Conservation (phyloP, 768 basidiomycete species). For the Podaxis sp. region DNA sequence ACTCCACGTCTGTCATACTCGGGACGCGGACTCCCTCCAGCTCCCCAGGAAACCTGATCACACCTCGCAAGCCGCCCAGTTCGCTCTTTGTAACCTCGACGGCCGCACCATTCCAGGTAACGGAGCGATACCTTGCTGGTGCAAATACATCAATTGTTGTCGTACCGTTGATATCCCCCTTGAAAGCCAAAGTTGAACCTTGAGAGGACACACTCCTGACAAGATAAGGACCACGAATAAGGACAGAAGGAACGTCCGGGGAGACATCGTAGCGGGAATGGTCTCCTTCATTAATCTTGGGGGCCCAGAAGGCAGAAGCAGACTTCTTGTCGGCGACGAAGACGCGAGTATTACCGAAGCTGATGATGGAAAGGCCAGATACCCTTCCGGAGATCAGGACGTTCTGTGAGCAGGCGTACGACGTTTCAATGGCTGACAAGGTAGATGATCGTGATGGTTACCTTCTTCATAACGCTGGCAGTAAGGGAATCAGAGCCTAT, state of each 20-base stretch:
- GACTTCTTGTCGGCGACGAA: conserved; percentile 58
- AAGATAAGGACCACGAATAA: conserved; percentile 34
- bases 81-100: conserved; percentile 30
- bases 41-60: conserved; percentile 22
- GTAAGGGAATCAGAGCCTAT: not conserved
- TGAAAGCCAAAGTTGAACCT: conserved; percentile 25
- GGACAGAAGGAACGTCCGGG: conserved; percentile 27
- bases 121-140: conserved; percentile 34
- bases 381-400: conserved; percentile 45
- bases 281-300: conserved; percentile 36
- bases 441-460: not conserved
- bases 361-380: conserved; percentile 33
- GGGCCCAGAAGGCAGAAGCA: conserved; percentile 61
- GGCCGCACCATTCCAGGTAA: conserved; percentile 60
- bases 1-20: conserved; percentile 36
- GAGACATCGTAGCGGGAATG: conserved; percentile 27
- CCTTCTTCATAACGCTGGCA: not conserved
- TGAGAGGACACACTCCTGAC: conserved; percentile 27
- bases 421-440: too few species aligned
- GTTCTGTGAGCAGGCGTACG: conserved; percentile 21
- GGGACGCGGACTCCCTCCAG: conserved; percentile 32
- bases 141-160: conserved; percentile 56
- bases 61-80: conserved; percentile 26
- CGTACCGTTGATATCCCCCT: conserved; percentile 56
- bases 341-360: conserved; percentile 45